Base-by-base conservation (phyloP, 2,329 filamentous ascomycete species). In the Phaeophleospora eucalypticola region DNA sequence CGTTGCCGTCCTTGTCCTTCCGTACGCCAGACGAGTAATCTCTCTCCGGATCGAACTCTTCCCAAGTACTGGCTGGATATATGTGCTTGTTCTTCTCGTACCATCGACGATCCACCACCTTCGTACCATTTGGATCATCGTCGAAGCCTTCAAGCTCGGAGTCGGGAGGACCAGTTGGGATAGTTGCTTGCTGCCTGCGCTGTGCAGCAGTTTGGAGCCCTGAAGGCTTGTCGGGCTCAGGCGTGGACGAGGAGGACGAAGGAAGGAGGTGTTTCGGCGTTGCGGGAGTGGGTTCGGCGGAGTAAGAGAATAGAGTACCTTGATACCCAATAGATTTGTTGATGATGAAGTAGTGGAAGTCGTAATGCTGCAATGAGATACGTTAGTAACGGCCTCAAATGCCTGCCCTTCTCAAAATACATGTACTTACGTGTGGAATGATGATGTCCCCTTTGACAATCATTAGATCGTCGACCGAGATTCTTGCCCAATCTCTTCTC, bases 61-160 rank as follows among this genome's bases (percentile, higher is more conserved):
- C 88, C 93, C 93, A 98, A 38, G 91, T 80, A 65, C 88, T 97
- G 16, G 91, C 91, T 0, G 93, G 93, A 66, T 91, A 98, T 48
- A 98, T 97, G 68, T 98, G 93, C 70, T 97, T 98, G 67, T 97
- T 96, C 62, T 84, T 81, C 73, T 96, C 89, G 66, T 96, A 98
- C 93, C 93, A 98, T 50, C 93, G 77, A 50, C 93, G 80, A 71
- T 98, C 91, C 3, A 98, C 91, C 3, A 98, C 90, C 65, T 96
- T 97, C 2, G 91, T 97, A 52, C 86, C 70, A 2, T 79, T 79
- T 1, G 90, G 83, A 58, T 97, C 90, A 52, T 93, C 86, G 34
- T 76, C 68, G 19, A 77, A 82, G 12, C 91, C 91, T 70, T 96
- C 91, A 10, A 77, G 70, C 20, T 73, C 67, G 2, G 65, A 55